Evolutionary conservation across 805 yeast genomes (phyloP).

Genomic region (Candida manassasensis): DNA sequence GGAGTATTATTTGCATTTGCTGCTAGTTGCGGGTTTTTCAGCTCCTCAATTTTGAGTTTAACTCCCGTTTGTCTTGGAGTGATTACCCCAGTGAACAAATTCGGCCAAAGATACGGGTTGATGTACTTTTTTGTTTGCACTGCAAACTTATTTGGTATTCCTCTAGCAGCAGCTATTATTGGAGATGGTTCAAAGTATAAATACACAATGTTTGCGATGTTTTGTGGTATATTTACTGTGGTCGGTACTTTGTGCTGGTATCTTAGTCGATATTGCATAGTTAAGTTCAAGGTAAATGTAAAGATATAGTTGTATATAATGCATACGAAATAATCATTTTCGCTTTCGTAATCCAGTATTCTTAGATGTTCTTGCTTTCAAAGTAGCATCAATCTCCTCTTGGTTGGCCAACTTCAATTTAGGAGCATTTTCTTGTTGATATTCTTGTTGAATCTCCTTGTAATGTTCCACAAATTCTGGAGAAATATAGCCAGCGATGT

Average conservation of each 20-base stretch:
- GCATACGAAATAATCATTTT: neutral
- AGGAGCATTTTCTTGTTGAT: slow-evolving; percentile 3
- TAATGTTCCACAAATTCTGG: slow-evolving; percentile 37
- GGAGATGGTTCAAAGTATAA: slow-evolving; percentile 24
- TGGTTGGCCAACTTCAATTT: slow-evolving; percentile 6
- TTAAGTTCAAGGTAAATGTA: slow-evolving; percentile 24
- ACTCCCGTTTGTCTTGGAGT: slow-evolving; percentile 69
- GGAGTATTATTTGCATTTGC: slow-evolving; percentile 49
- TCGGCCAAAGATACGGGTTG: slow-evolving; percentile 67
- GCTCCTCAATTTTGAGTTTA: slow-evolving; percentile 58
- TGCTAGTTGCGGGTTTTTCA: slow-evolving; percentile 51
- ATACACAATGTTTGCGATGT: slow-evolving; percentile 29
- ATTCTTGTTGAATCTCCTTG: slow-evolving; percentile 5
- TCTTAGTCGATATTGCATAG: slow-evolving; percentile 24
- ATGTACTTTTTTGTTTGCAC: slow-evolving; percentile 55
- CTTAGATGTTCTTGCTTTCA: slow-evolving; percentile 1
- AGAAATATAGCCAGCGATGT: slow-evolving; percentile 21
- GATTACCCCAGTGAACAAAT: slow-evolving; percentile 57
- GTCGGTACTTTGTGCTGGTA: slow-evolving; percentile 26
- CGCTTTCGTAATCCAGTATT: slow-evolving; percentile 1
- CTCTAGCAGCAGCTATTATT: slow-evolving; percentile 32
- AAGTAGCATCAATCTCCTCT: slow-evolving; percentile 3
- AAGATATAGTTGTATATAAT: slow-evolving; percentile 12
- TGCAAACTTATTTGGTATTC: slow-evolving; percentile 34
- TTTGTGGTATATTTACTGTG: slow-evolving; percentile 27